Evolutionary conservation across 805 yeast species (phyloP), one percentile per base, ranked within the genome.

Genomic region (Candida morakotiae): DNA sequence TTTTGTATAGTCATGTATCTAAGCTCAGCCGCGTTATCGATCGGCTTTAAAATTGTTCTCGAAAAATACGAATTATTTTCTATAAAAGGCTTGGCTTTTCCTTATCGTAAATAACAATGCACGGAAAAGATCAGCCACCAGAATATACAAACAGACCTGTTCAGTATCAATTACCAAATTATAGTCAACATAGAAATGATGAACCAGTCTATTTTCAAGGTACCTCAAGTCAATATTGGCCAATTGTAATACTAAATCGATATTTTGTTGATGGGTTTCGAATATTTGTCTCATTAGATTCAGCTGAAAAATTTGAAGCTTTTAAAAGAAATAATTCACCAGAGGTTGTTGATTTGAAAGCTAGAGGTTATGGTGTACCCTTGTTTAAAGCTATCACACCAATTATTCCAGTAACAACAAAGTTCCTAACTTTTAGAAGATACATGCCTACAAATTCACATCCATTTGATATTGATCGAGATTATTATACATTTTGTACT

Each of bases 341-440:
- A 5, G 39, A 35, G 17, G 42, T 35, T 1, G 10, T 13, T 17
- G 32, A 39, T 5, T 33, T 38, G 20, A 30, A 32, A 29, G 16
- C 28, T 8, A 28, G 18, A 18, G 44, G 44, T 2, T 21, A 11
- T 16, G 44, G 39, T 3, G 14, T 41, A n/a, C 44, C 44, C 6
- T 31, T 41, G 31, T 41, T 41, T 21, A 38, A 22, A 16, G 44
- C 28, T 15, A 13, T 28, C n/a, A 36, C 32, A 6, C n/a, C 40
- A 15, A 7, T 39, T 11, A 17, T 31, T 9, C 31, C 37, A 14
- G 13, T 31, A 2, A 23, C 27, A 8, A 13, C 28, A 11, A 32
- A 29, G 19, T 34, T 34, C 6, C 20, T 40, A 20, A 28, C 35
- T 3, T 37, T 40, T 14, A 32, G 31, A 27, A 32, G 30, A 26